A percentile compares a stretch with the other conserved stretches of the same genome.
Conservation (phyloP, 805 yeast genomes). For the Wickerhamomyces chambardii region DNA sequence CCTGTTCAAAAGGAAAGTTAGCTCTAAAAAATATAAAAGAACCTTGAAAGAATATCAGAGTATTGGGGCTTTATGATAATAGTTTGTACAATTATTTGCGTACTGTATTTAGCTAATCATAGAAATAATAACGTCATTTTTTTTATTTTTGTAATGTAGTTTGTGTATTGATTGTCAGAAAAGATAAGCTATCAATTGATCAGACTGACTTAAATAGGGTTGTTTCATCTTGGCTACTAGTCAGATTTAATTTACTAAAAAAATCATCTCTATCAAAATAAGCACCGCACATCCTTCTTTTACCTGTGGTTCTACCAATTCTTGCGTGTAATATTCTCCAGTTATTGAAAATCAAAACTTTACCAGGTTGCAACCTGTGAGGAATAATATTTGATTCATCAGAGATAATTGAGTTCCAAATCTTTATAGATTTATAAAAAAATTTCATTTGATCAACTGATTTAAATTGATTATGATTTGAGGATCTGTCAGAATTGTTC, state of each 20-base stretch:
- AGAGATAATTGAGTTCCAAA: conserved; percentile 46
- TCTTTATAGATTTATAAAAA: conserved; percentile 47
- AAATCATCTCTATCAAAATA: conserved; percentile 64
- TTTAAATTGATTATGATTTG: conserved; percentile 28
- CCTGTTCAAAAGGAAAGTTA: conserved; percentile 23
- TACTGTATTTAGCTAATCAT: too few relatives aligned
- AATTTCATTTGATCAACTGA: conserved; percentile 33
- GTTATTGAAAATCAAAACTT: conserved; percentile 58
- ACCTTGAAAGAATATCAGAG: conserved; percentile 1
- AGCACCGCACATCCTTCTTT: conserved; percentile 66
- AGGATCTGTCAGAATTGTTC: conserved; percentile 64
- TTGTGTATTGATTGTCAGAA: too few relatives aligned
- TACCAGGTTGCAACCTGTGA: conserved; percentile 54
- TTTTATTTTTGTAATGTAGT: too few relatives aligned
- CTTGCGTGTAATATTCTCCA: conserved; percentile 69
- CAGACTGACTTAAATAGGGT: conserved; percentile 24
- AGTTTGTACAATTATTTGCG: too few relatives aligned
- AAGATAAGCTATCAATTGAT: neutral
- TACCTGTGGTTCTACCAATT: conserved; percentile 51
- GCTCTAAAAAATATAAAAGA: conserved; percentile 29
- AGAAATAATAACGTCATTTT: too few relatives aligned
- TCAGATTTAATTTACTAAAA: conserved; percentile 33
- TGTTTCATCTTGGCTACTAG: conserved; percentile 36
- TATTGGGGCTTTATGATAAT: too few relatives aligned
- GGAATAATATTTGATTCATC: conserved; percentile 40